Percentiles rank a stretch among this genome's conserved stretches.
These are phyloP conservation scores for Helicostylum pulchrum DNA, from an alignment of 192 early-diverging fungal genomes.

Conservation along the genomic window DNA sequence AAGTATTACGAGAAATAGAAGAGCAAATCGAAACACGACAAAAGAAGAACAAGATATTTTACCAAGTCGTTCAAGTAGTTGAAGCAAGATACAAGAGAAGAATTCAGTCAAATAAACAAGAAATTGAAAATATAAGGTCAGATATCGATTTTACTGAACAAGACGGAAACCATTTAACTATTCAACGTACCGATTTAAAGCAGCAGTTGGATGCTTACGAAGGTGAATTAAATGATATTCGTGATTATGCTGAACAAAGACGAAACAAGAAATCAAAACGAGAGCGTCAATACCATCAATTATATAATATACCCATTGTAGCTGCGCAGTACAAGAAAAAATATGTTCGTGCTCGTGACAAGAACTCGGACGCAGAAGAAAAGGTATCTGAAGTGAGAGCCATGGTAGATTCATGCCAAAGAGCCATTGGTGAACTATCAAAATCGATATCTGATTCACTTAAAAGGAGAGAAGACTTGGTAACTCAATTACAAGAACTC, in stretches of 20 bases:
- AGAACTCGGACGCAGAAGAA: slow-evolving; percentile 25
- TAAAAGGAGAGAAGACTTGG: not conserved
- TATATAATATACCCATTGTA: slow-evolving; percentile 24
- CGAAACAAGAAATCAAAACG: slow-evolving; percentile 22
- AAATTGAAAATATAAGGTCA: slow-evolving; percentile 8
- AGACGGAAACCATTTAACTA: not conserved
- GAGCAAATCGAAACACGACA: slow-evolving; percentile 11
- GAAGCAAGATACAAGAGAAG: not conserved
- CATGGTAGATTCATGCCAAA: slow-evolving; percentile 10
- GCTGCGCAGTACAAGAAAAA: slow-evolving; percentile 23
- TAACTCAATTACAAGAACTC: slow-evolving; percentile 1
- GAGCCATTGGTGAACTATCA: slow-evolving; percentile 5
- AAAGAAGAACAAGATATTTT: slow-evolving; percentile 2
- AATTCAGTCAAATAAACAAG: slow-evolving; percentile 8
- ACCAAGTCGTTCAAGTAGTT: not conserved
- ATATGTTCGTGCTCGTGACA: slow-evolving; percentile 27
- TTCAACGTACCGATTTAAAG: not conserved
- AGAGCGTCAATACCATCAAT: slow-evolving; percentile 25
- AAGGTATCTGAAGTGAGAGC: slow-evolving; percentile 20
- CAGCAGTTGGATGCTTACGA: slow-evolving; percentile 8
- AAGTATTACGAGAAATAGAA: slow-evolving; percentile 11
- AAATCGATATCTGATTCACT: slow-evolving; percentile 1
- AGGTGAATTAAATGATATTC: slow-evolving; percentile 7
- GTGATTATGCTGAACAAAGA: slow-evolving; percentile 22
- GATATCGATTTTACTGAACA: not conserved